Percentiles rank a stretch among this genome's conserved stretches.
These are phyloP conservation scores for Physcomitrium patens DNA, from an alignment of 225 moss, liverwort and hornwort genomes.

Conservation along the genomic window DNA sequence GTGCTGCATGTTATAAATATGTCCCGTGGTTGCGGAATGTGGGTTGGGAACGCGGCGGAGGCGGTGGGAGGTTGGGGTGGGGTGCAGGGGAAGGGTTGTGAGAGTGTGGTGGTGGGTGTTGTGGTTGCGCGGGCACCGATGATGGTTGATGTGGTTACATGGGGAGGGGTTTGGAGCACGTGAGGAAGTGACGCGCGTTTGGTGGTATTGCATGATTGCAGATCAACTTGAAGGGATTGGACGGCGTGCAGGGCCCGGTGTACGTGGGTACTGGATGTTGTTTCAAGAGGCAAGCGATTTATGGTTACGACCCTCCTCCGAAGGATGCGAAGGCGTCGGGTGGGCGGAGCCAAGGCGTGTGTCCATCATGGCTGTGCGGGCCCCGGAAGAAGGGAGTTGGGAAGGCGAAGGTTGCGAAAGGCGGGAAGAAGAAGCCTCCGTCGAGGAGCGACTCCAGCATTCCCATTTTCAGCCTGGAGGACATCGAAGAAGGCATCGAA, in stretches of 20 bases:
- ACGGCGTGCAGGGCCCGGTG: slow-evolving; percentile 71
- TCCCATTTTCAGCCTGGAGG: slow-evolving; percentile 58
- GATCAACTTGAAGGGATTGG: slow-evolving; percentile 79
- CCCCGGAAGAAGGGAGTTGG: slow-evolving; percentile 51
- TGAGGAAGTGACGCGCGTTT: too few species aligned
- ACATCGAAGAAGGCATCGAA: slow-evolving; percentile 67
- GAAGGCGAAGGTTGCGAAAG: slow-evolving; percentile 40
- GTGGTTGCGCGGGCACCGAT: too few species aligned
- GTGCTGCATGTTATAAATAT: too few species aligned
- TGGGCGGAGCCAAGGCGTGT: slow-evolving; percentile 33
- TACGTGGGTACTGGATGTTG: slow-evolving; percentile 80
- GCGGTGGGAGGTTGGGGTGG: too few species aligned
- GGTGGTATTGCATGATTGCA: slow-evolving; percentile 18
- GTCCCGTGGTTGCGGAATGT: too few species aligned
- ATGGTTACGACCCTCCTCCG: slow-evolving; percentile 62
- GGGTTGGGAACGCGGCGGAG: too few species aligned
- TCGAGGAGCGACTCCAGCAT: slow-evolving; percentile 46
- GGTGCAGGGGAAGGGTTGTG: too few species aligned
- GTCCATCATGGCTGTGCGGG: slow-evolving; percentile 54
- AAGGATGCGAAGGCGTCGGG: slow-evolving; percentile 39
- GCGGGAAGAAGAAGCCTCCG: slow-evolving; percentile 38
- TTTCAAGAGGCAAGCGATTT: slow-evolving; percentile 66
- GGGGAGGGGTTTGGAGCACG: too few species aligned
- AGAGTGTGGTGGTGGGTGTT: too few species aligned
- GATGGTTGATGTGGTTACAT: too few species aligned